Conservation (phyloP, 345 rosid species). For the Lumnitzera littorea region DNA sequence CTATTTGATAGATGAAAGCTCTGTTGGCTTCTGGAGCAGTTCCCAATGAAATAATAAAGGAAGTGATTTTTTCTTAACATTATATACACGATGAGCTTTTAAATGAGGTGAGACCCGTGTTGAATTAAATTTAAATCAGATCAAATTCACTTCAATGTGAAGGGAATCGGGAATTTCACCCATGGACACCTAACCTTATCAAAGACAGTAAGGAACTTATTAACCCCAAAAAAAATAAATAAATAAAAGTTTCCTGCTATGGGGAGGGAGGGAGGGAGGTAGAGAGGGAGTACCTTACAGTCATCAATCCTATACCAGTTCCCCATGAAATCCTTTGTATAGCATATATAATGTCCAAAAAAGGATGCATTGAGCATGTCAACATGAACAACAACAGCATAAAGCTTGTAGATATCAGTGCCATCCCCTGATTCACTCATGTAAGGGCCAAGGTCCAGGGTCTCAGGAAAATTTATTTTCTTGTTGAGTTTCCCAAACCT, state of each 20-base stretch:
- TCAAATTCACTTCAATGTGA: too few relatives aligned
- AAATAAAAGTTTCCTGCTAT: not conserved
- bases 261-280: not conserved
- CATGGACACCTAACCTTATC: too few relatives aligned
- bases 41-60: too few relatives aligned
- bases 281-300: constrained; percentile 51
- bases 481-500: constrained; percentile 97
- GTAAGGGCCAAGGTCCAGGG: constrained; percentile 74
- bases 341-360: constrained; percentile 95
- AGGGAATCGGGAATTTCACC: too few relatives aligned
- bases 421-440: constrained; percentile 74
- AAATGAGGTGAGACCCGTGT: too few relatives aligned
- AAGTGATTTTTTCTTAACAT: too few relatives aligned
- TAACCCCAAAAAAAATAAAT: not conserved
- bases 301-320: constrained; percentile 88
- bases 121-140: too few relatives aligned
- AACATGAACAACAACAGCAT: constrained; percentile 92
- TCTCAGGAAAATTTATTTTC: constrained; percentile 77
- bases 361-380: constrained; percentile 97
- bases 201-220: too few relatives aligned
- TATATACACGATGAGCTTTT: too few relatives aligned
- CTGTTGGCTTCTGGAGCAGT: too few relatives aligned
- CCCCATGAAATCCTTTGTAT: constrained; percentile 72
- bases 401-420: constrained; percentile 64
- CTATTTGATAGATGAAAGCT: too few relatives aligned